A percentile compares a stretch with the other conserved stretches of the same genome.
Evolutionary conservation across 192 early-diverging fungal genomes (phyloP).

Genomic region (Backusella liffmaniae): DNA sequence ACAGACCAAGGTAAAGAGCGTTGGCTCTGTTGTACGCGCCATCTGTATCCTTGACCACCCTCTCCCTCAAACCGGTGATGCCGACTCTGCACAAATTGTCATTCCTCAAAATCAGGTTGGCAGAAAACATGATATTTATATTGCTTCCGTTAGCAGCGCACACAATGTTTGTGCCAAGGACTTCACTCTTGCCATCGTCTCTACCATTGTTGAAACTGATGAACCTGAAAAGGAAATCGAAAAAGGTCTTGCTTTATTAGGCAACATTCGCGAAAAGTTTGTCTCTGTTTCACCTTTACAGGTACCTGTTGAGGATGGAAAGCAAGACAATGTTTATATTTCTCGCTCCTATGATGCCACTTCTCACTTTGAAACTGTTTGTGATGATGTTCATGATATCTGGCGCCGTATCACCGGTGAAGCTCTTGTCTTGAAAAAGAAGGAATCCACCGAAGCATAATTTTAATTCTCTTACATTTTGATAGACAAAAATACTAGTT

Average conservation of each 20-base stretch:
- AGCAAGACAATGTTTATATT: slow-evolving; percentile 80
- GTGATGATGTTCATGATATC: slow-evolving; percentile 92
- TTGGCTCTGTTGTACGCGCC: slow-evolving; percentile 88
- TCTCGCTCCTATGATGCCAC: slow-evolving; percentile 97
- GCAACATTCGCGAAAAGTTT: slow-evolving; percentile 90
- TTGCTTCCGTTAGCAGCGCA: slow-evolving; percentile 82
- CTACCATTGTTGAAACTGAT: slow-evolving; percentile 91
- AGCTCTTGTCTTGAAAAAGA: slow-evolving; percentile 74
- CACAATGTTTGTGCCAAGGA: slow-evolving; percentile 93
- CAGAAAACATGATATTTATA: slow-evolving; percentile 94
- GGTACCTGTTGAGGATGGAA: slow-evolving; percentile 86
- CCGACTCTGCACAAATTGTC: slow-evolving; percentile 93
- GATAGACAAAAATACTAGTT: background rate
- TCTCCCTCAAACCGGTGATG: slow-evolving; percentile 82
- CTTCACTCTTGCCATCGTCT: slow-evolving; percentile 93
- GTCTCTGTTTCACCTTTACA: slow-evolving; percentile 81
- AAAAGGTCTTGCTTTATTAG: slow-evolving; percentile 85
- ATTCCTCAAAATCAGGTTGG: slow-evolving; percentile 97
- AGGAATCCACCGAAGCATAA: background rate
- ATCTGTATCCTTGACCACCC: slow-evolving; percentile 94
- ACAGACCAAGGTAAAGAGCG: slow-evolving; percentile 72
- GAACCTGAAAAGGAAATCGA: slow-evolving; percentile 91
- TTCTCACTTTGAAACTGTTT: slow-evolving; percentile 98
- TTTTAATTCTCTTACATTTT: background rate
- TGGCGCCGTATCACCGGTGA: slow-evolving; percentile 82